A percentile compares a stretch with the other conserved stretches of the same genome.
Conservation (phyloP, 306 rosid genomes). For the Prunus padus region DNA sequence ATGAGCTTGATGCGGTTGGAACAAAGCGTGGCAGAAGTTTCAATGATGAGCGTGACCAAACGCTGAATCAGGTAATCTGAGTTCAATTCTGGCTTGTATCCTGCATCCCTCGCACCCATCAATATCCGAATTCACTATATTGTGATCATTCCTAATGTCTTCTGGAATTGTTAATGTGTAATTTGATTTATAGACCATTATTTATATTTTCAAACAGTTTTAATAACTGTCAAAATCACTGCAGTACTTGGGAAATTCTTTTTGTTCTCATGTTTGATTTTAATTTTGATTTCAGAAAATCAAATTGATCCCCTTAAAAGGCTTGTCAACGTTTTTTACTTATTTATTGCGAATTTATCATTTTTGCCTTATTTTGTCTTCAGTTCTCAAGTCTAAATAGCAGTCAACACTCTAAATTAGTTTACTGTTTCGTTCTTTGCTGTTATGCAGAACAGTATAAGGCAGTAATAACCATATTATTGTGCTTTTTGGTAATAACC, state of each 20-base stretch:
- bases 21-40: conserved; percentile 95
- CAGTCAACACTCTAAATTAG: conserved; percentile 2
- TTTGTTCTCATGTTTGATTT: not conserved
- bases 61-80: conserved; percentile 70
- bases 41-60: conserved; percentile 96
- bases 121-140: not conserved
- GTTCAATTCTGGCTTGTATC: conserved; percentile 9
- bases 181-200: not conserved
- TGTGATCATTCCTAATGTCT: not conserved
- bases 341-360: not conserved
- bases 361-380: conserved; percentile 11
- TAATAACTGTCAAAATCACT: not conserved
- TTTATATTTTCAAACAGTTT: not conserved
- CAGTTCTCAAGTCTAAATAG: not conserved
- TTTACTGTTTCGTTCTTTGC: not conserved
- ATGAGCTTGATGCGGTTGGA: conserved; percentile 97
- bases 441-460: not conserved
- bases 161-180: not conserved
- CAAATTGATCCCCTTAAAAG: not conserved
- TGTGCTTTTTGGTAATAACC: no score
- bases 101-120: not conserved
- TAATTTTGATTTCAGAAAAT: not conserved
- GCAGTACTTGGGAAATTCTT: not conserved
- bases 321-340: not conserved
- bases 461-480: not conserved